A percentile compares a stretch with the other conserved stretches of the same genome.
These are phyloP conservation scores for Mycena olivaceomarginata DNA, from an alignment of 768 basidiomycete genomes.

Conservation along the genomic window DNA sequence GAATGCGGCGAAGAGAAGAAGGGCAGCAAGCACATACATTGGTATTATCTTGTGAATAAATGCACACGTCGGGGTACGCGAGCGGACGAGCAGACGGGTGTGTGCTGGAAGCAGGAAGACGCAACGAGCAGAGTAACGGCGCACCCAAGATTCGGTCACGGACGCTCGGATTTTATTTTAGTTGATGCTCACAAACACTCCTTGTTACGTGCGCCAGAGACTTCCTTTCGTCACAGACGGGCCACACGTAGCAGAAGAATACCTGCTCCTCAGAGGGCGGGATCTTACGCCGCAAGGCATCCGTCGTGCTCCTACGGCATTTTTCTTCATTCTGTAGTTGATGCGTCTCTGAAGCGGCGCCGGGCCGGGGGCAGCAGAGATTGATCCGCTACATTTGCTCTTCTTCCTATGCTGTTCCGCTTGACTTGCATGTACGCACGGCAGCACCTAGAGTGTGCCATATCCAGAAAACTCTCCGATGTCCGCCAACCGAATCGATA, in stretches of 20 bases:
- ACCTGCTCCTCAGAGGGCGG: background rate
- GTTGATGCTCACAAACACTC: conserved; percentile 39
- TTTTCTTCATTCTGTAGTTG: no score
- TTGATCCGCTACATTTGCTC: no score
- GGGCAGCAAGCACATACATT: conserved; percentile 18
- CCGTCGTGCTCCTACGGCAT: no score
- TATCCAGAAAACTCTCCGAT: no score
- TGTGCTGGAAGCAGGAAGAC: conserved; percentile 26
- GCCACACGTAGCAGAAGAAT: conserved; percentile 34
- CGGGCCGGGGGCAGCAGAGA: no score
- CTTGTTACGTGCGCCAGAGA: conserved; percentile 38
- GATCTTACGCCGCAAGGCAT: no score
- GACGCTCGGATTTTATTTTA: conserved; percentile 44
- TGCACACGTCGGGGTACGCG: conserved; percentile 14
- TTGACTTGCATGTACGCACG: no score
- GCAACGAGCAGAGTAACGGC: conserved; percentile 40
- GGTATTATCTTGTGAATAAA: conserved; percentile 24
- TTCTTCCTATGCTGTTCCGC: no score
- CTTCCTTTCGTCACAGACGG: conserved; percentile 34
- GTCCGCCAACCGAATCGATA: no score
- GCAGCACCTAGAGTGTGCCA: no score
- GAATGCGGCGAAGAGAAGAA: conserved; percentile 4
- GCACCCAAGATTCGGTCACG: conserved; percentile 36
- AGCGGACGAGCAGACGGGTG: conserved; percentile 3
- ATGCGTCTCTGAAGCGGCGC: no score